Conservation (phyloP, 495 filamentous ascomycete species). For the Talaromyces wortmannii region DNA sequence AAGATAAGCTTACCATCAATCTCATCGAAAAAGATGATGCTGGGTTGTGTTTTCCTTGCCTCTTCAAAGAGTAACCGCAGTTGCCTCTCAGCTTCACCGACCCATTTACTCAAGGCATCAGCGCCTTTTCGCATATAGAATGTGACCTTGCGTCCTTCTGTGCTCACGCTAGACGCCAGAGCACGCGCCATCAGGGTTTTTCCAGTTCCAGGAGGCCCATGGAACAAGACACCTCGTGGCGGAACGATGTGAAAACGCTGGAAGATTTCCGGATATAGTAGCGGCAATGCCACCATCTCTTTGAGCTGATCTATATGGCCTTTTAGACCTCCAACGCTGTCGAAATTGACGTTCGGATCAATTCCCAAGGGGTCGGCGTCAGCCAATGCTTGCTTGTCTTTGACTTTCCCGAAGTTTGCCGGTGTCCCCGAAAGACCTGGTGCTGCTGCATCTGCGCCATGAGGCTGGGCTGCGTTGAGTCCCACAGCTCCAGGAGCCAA, state of each 20-base stretch:
- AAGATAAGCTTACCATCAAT: slow-evolving; percentile 65
- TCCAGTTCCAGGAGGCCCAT: slow-evolving; percentile 94
- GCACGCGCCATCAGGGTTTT: slow-evolving; percentile 93
- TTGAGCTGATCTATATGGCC: slow-evolving; percentile 93
- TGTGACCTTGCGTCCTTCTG: slow-evolving; percentile 83
- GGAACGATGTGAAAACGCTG: slow-evolving; percentile 84
- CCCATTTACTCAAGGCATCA: slow-evolving; percentile 97
- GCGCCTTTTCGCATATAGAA: slow-evolving; percentile 99
- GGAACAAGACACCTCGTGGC: slow-evolving; percentile 90
- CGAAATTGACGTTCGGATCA: slow-evolving; percentile 85
- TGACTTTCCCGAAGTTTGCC: slow-evolving; percentile 82
- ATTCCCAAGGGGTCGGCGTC: slow-evolving; percentile 94
- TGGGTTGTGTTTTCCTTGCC: slow-evolving; percentile 87
- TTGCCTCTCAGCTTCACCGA: slow-evolving; percentile 94
- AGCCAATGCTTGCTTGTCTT: slow-evolving; percentile 71
- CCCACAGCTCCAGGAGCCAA: slow-evolving; percentile 53
- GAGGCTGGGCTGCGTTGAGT: slow-evolving; percentile 49
- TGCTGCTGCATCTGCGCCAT: slow-evolving; percentile 56
- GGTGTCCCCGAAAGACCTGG: slow-evolving; percentile 61
- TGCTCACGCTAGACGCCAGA: slow-evolving; percentile 72
- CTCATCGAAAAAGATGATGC: slow-evolving; percentile 99
- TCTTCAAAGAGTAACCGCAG: slow-evolving; percentile 92
- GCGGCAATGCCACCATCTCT: slow-evolving; percentile 92
- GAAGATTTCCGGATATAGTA: slow-evolving; percentile 96
- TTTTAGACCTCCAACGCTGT: slow-evolving; percentile 82